phyloP scores from a whole-genome alignment of 306 rosid species.

The Prosopis cineraria region DNA sequence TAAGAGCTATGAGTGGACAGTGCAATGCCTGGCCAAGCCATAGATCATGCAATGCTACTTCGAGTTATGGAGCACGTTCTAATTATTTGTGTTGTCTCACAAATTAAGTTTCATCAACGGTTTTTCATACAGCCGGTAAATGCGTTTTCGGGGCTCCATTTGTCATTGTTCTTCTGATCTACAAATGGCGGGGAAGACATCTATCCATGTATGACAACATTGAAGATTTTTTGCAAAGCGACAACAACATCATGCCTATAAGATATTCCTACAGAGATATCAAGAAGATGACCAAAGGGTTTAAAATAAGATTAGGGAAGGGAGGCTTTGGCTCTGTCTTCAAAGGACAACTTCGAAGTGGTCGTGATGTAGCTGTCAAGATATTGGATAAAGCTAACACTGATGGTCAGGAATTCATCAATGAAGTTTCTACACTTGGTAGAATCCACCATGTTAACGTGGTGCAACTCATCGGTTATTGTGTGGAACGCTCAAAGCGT shows the following conservation, averaged over 20 bases:
- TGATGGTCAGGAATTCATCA: slow-evolving; percentile 32
- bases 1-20: background rate
- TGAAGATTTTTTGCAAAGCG: background rate
- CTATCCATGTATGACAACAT: background rate
- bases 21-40: background rate
- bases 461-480: background rate
- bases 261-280: slow-evolving; percentile 29
- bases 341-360: slow-evolving; percentile 33
- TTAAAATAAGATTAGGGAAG: slow-evolving; percentile 10
- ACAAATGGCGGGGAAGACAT: background rate
- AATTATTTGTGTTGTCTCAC: background rate
- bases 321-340: slow-evolving; percentile 35
- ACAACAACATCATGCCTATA: background rate
- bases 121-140: background rate
- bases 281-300: slow-evolving; percentile 11
- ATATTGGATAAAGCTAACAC: slow-evolving; percentile 22
- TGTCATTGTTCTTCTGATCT: background rate
- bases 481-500: background rate
- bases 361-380: slow-evolving; percentile 28
- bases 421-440: slow-evolving; percentile 30
- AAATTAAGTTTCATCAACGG: background rate
- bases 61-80: background rate
- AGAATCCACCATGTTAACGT: slow-evolving; percentile 35
- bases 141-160: background rate
- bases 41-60: background rate